phyloP scores from a whole-genome alignment of 2,329 filamentous ascomycete genomes.

The Botrytis sinoallii region DNA sequence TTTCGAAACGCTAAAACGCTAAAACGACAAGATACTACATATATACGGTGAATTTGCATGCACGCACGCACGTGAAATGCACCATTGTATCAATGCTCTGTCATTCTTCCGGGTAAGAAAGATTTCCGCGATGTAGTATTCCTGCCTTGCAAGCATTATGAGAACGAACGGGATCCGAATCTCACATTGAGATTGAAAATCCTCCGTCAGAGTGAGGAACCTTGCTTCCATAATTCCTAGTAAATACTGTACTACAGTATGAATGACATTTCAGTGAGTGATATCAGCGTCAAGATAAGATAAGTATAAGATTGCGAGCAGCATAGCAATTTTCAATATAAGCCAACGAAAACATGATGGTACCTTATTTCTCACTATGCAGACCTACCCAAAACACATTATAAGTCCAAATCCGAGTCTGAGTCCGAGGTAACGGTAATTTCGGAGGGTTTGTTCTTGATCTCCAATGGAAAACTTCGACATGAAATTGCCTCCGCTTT shows the following conservation, averaged over 20 bases:
- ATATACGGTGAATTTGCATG: background rate
- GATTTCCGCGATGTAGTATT: background rate
- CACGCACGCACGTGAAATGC: background rate
- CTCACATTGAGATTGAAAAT: slow-evolving; percentile 2
- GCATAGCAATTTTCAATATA: background rate
- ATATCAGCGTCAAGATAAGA: background rate
- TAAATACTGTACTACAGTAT: slow-evolving; percentile 2
- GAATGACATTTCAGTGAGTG: background rate
- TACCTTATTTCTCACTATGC: background rate
- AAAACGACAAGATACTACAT: slow-evolving; percentile 9
- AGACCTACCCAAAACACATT: background rate
- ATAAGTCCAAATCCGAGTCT: background rate
- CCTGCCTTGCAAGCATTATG: background rate
- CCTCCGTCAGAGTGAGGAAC: background rate
- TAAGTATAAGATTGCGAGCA: background rate
- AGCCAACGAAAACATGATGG: slow-evolving; percentile 9
- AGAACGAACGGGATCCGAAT: background rate
- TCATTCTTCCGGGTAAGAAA: background rate
- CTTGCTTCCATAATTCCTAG: background rate
- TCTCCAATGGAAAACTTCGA: background rate
- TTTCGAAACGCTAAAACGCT: background rate
- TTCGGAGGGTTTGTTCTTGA: background rate
- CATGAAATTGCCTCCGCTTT: background rate
- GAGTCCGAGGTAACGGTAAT: slow-evolving; percentile 5
- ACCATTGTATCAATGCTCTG: background rate